A percentile compares a stretch with the other conserved stretches of the same genome.
phyloP scores from a whole-genome alignment of 345 rosid species.

The Rhizophora apiculata region DNA sequence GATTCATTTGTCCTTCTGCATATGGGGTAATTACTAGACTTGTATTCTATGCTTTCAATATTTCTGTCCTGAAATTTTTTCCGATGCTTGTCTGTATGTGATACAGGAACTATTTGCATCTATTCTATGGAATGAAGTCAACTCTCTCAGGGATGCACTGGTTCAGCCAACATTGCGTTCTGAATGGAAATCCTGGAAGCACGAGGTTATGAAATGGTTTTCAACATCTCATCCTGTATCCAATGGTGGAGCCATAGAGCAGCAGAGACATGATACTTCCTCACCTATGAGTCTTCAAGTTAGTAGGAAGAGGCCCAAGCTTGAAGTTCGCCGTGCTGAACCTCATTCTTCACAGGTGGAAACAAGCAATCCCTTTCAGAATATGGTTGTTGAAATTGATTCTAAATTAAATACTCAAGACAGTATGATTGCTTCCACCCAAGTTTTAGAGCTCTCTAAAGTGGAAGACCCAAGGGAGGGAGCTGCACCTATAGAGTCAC shows the following conservation, averaged over 20 bases:
- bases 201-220: constrained; percentile 81
- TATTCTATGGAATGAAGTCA: constrained; percentile 78
- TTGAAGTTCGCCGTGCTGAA: constrained; percentile 92
- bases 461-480: constrained; percentile 30
- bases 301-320: constrained; percentile 78
- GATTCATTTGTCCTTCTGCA: no score
- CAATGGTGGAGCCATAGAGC: constrained; percentile 43
- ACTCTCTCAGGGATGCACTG: constrained; percentile 58
- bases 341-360: constrained; percentile 57
- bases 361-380: constrained; percentile 38
- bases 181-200: constrained; percentile 99
- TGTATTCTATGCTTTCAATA: not conserved
- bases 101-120: constrained; percentile 74
- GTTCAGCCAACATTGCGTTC: constrained; percentile 64
- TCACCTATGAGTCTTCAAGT: constrained; percentile 47
- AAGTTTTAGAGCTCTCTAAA: constrained; percentile 32
- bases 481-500: constrained; percentile 31
- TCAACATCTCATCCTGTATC: constrained; percentile 48
- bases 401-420: constrained; percentile 48
- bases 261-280: constrained; percentile 35
- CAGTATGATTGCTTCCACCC: constrained; percentile 28
- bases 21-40: not conserved
- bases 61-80: not conserved
- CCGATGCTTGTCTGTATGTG: constrained; percentile 9
- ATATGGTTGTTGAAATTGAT: constrained; percentile 45